Evolutionary conservation across 2,329 filamentous ascomycete species (phyloP).

Genomic region (Ascosphaera aggregata): DNA sequence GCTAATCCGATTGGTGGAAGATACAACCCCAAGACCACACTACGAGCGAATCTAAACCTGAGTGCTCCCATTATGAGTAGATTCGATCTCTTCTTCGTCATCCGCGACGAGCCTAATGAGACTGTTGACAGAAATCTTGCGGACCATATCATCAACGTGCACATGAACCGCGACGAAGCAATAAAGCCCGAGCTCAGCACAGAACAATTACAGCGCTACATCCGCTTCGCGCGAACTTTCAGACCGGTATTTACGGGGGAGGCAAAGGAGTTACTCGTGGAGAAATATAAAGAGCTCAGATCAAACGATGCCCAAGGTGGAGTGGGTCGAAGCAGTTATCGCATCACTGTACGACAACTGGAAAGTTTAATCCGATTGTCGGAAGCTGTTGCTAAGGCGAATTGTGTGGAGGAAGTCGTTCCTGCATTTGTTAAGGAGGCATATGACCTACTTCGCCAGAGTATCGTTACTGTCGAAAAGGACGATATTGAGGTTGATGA

Average conservation of each 20-base stretch:
- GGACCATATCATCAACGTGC: slow-evolving; percentile 82
- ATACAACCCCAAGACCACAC: slow-evolving; percentile 91
- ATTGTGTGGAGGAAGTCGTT: slow-evolving; percentile 78
- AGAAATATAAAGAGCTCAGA: slow-evolving; percentile 87
- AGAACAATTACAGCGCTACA: slow-evolving; percentile 89
- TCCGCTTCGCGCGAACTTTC: slow-evolving; percentile 88
- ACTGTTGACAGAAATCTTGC: slow-evolving; percentile 73
- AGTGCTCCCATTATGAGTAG: slow-evolving; percentile 97
- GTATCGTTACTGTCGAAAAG: slow-evolving; percentile 94
- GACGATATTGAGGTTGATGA: slow-evolving; percentile 92
- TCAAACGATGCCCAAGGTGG: slow-evolving; percentile 87
- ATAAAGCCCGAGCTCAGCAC: slow-evolving; percentile 87
- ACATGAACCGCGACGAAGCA: slow-evolving; percentile 78
- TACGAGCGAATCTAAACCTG: slow-evolving; percentile 95
- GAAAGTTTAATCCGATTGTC: slow-evolving; percentile 89
- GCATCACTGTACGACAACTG: slow-evolving; percentile 88
- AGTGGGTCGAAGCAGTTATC: slow-evolving; percentile 82
- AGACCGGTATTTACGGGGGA: slow-evolving; percentile 77
- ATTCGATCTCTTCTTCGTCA: slow-evolving; percentile 97
- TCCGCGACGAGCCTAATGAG: slow-evolving; percentile 93
- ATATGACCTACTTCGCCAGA: slow-evolving; percentile 73
- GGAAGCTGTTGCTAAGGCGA: slow-evolving; percentile 95
- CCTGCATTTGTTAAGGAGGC: slow-evolving; percentile 75
- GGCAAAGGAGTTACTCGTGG: slow-evolving; percentile 63
- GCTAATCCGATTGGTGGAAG: slow-evolving; percentile 94